Evolutionary conservation across 306 rosid genomes (phyloP), one percentile per base, ranked within the genome.

Genomic region (Prinsepia uniflora): DNA sequence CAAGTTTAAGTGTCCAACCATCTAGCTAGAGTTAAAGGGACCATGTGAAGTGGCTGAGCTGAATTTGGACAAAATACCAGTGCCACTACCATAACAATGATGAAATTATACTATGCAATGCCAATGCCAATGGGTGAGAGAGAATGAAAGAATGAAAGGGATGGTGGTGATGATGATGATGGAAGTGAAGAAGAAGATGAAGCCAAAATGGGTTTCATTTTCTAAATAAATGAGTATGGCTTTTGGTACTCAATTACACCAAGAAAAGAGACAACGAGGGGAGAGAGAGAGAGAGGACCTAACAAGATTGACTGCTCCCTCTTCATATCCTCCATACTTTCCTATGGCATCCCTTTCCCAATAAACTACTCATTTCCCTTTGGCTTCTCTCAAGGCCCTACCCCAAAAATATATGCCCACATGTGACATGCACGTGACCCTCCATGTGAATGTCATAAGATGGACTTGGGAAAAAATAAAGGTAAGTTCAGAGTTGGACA

Each of bases 161-260:
- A 59, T 76, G 68, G 74, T 71, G 83, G 72, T 49, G 74, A 55
- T 68, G 70, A 66, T 49, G 87, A 62, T 59, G 76, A 87, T 83
- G 87, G 63, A 59, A 65, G 60, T 18, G 79, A 70, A 44, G 85
- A 85, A 76, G 86, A 84, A 84, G 89, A 76, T 70, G 87, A 81
- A 80, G 82, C 87, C 84, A 88, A 86, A 80, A 76, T 72, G 84
- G 80, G 81, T 17, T 83, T 85, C 87, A 79, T 89, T 89, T 87
- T 92, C 88, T 81, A 85, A 87, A 87, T 84, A 70, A 84, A 89
- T 84, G 89, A 83, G 85, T 74, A 81, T 78, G 79, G 87, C 74
- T 84, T 30, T 78, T 73, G 81, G 83, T 83, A 87, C 97, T 92
- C 97, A 83, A 89, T 89, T 89, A 75, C 92, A 47, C 62, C 15